Conservation (phyloP, 495 filamentous ascomycete species). For the Neurospora sp. region DNA sequence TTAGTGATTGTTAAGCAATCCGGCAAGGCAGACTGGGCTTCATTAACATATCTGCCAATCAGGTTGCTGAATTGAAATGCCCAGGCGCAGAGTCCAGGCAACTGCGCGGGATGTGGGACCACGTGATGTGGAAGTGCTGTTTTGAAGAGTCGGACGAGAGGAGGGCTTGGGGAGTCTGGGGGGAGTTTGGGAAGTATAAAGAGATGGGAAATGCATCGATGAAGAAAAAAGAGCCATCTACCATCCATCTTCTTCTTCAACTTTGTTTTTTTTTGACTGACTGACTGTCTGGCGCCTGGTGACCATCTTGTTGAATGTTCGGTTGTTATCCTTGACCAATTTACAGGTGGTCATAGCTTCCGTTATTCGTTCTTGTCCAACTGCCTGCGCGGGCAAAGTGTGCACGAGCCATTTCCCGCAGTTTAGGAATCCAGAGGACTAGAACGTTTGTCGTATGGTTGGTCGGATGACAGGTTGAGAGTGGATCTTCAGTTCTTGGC, state of each 20-base stretch:
- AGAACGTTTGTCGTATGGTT: background rate
- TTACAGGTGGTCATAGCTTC: background rate
- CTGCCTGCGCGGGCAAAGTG: background rate
- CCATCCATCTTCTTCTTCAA: background rate
- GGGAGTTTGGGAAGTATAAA: background rate
- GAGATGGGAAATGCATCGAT: background rate
- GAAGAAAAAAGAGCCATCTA: background rate
- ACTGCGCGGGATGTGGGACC: background rate
- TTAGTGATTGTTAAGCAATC: background rate
- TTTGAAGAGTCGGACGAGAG: background rate
- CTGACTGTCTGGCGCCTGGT: background rate
- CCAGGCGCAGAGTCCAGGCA: conserved; percentile 5
- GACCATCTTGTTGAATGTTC: background rate
- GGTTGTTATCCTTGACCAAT: background rate
- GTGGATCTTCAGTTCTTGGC: background rate
- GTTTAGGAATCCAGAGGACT: background rate
- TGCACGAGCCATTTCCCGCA: background rate
- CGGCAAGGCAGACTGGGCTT: conserved; percentile 15
- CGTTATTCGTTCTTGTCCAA: background rate
- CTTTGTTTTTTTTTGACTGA: background rate
- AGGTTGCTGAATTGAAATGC: conserved; percentile 6
- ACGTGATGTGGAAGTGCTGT: conserved; percentile 6
- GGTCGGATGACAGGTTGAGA: background rate
- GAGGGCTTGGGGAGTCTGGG: background rate
- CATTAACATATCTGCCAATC: conserved; percentile 12